Evolutionary conservation across 1,139 yeast species (phyloP).

Genomic region (Candida buenavistaensis): DNA sequence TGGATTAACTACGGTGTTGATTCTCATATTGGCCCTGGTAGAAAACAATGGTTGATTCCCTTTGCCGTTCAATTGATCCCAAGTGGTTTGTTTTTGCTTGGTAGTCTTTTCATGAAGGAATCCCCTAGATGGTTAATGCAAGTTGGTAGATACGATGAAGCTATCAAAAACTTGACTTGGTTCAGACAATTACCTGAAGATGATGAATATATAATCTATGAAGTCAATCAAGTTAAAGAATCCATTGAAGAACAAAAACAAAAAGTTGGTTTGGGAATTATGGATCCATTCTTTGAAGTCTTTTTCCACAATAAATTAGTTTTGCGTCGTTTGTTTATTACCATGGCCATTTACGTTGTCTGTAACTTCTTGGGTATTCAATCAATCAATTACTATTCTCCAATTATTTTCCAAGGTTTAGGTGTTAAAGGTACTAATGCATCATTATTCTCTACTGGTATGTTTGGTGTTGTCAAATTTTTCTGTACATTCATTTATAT

Average conservation of each 20-base stretch:
- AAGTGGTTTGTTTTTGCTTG: slow-evolving; percentile 38
- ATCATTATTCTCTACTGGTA: slow-evolving; percentile 42
- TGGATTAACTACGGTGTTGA: slow-evolving; percentile 46
- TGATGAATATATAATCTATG: slow-evolving; percentile 39
- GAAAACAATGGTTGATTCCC: slow-evolving; percentile 44
- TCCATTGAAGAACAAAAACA: slow-evolving; percentile 28
- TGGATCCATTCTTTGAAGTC: slow-evolving; percentile 41
- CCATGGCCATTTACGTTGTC: slow-evolving; percentile 37
- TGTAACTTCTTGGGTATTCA: slow-evolving; percentile 49
- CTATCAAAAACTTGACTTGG: slow-evolving; percentile 38
- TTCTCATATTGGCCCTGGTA: slow-evolving; percentile 26
- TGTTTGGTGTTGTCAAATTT: slow-evolving; percentile 45
- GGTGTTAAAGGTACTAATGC: slow-evolving; percentile 43
- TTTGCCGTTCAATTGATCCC: slow-evolving; percentile 46
- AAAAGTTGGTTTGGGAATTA: slow-evolving; percentile 36
- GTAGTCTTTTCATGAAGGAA: slow-evolving; percentile 37
- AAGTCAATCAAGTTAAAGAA: slow-evolving; percentile 31
- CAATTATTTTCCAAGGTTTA: slow-evolving; percentile 38
- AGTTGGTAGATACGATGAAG: slow-evolving; percentile 35
- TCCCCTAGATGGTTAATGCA: slow-evolving; percentile 43
- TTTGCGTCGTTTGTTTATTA: slow-evolving; percentile 31
- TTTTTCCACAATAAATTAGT: slow-evolving; percentile 29
- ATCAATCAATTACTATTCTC: slow-evolving; percentile 48
- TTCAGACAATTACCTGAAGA: slow-evolving; percentile 37
- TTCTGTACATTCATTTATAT: slow-evolving; percentile 38